Percentiles rank a stretch among this genome's conserved stretches.
Conservation (phyloP, 768 basidiomycete species). For the Leccinum pellstonianum region DNA sequence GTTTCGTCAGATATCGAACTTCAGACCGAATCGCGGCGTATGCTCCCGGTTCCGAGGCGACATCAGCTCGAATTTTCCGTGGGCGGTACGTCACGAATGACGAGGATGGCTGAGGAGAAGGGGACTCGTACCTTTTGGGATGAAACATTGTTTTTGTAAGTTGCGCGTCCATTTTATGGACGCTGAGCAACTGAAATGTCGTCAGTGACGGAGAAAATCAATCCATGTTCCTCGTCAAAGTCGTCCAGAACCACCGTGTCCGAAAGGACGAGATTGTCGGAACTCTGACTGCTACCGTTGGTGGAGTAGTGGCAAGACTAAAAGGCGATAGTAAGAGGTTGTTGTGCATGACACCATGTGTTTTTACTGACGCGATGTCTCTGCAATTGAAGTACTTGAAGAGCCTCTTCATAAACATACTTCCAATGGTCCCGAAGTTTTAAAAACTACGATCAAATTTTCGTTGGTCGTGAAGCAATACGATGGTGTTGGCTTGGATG, state of each 20-base stretch:
- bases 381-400: neutral
- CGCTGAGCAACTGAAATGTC: neutral
- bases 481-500: neutral
- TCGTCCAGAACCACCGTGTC: neutral
- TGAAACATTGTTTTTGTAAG: neutral
- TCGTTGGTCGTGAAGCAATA: neutral
- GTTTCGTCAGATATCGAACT: slow-evolving; percentile 5
- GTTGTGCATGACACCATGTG: neutral
- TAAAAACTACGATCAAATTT: neutral
- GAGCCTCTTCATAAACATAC: neutral
- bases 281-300: neutral
- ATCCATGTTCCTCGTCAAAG: neutral
- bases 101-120: neutral
- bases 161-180: neutral
- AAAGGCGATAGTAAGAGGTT: neutral
- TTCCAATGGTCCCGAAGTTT: neutral
- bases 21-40: neutral
- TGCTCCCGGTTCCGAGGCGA: neutral
- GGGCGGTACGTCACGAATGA: neutral
- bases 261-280: neutral
- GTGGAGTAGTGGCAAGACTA: neutral
- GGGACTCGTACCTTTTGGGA: neutral
- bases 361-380: neutral
- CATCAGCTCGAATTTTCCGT: neutral
- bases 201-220: neutral